Percentiles rank a stretch among this genome's conserved stretches.
Evolutionary conservation across 2,329 filamentous ascomycete genomes (phyloP).

Genomic region (Pseudogymnoascus sp.): DNA sequence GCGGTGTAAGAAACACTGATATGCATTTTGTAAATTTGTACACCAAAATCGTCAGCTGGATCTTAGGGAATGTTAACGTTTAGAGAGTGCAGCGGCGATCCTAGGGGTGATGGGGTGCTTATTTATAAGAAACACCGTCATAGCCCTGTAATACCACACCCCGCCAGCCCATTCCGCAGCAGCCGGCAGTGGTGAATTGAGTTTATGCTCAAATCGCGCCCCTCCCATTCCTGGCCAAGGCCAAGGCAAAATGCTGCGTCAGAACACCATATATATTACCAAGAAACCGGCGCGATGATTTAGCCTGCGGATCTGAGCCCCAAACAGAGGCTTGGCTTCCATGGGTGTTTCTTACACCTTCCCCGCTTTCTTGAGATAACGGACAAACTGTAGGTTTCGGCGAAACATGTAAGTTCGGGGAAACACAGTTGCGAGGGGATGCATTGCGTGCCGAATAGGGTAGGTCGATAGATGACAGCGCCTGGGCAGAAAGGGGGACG

Average conservation of each 20-base stretch:
- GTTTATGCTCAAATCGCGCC: not conserved
- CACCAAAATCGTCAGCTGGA: not conserved
- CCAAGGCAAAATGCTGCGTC: not conserved
- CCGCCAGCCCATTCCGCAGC: not conserved
- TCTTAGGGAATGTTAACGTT: not conserved
- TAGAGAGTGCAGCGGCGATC: not conserved
- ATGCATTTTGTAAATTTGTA: not conserved
- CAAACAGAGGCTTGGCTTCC: not conserved
- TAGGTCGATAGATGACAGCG: not conserved
- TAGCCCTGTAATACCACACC: not conserved
- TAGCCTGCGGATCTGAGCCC: constrained; percentile 5
- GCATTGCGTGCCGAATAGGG: not conserved
- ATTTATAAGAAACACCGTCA: not conserved
- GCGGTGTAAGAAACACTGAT: not conserved
- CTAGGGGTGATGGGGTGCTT: not conserved
- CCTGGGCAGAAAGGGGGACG: not conserved
- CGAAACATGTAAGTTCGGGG: not conserved
- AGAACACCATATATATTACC: not conserved
- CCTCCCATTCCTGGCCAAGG: too few species aligned
- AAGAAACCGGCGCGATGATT: not conserved
- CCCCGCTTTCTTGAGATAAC: not conserved
- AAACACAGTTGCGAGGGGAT: not conserved
- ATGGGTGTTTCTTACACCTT: not conserved
- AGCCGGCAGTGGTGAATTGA: constrained; percentile 1
- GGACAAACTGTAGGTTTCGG: not conserved